These are phyloP conservation scores for Sporodiniella umbellata DNA, from an alignment of 371 early-diverging fungal genomes.

Conservation along the genomic window DNA sequence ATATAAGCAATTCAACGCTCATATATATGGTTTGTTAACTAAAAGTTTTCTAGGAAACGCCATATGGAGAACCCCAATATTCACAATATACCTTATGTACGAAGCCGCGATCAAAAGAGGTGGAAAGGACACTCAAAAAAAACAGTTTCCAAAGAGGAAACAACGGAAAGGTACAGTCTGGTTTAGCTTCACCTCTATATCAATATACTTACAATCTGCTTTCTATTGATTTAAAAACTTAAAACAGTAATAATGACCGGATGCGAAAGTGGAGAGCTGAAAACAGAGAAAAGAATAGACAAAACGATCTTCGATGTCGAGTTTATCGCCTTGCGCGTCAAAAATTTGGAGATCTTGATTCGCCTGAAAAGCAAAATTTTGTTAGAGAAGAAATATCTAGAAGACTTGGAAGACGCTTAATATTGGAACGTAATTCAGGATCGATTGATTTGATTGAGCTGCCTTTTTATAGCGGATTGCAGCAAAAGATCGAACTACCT, in stretches of 20 bases:
- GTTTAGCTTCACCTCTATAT: too few species aligned
- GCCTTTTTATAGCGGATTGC: slow-evolving; percentile 41
- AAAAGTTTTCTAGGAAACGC: slow-evolving; percentile 24
- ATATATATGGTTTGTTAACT: not conserved
- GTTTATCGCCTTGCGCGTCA: slow-evolving; percentile 67
- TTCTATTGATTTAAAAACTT: too few species aligned
- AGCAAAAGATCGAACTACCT: slow-evolving; percentile 45
- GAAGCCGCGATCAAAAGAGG: slow-evolving; percentile 53
- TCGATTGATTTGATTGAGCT: slow-evolving; percentile 23
- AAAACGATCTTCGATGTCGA: slow-evolving; percentile 68
- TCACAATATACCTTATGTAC: slow-evolving; percentile 49
- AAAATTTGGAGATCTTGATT: slow-evolving; percentile 58
- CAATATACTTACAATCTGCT: too few species aligned
- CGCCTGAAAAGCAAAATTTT: slow-evolving; percentile 57
- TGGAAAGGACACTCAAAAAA: slow-evolving; percentile 60
- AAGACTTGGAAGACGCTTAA: slow-evolving; percentile 35
- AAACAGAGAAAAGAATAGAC: slow-evolving; percentile 61
- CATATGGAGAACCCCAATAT: slow-evolving; percentile 38
- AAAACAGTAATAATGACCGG: slow-evolving; percentile 25
- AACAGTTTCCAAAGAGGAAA: slow-evolving; percentile 48
- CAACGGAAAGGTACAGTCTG: slow-evolving; percentile 50
- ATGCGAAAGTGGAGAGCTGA: slow-evolving; percentile 69
- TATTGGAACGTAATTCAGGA: slow-evolving; percentile 18
- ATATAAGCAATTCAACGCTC: slow-evolving; percentile 3
- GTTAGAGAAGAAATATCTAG: slow-evolving; percentile 59